phyloP scores from a whole-genome alignment of 2,329 filamentous ascomycete genomes.

The Fusarium piperis region DNA sequence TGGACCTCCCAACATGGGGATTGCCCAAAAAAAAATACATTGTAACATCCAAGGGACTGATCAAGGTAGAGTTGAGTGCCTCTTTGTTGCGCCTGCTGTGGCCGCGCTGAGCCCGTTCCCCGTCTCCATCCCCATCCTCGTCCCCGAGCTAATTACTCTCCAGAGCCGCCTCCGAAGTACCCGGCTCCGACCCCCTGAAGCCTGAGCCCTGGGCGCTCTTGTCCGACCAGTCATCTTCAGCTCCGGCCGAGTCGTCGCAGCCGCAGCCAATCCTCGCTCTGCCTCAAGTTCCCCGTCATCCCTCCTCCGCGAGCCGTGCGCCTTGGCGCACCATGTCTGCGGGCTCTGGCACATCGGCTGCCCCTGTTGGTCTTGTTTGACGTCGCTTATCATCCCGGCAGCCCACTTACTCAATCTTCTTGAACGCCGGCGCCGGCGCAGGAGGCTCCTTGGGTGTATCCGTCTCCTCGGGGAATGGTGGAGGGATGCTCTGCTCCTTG shows the following conservation, averaged over 20 bases:
- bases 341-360: neutral
- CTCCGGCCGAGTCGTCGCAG: constrained; percentile 13
- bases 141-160: constrained; percentile 1
- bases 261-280: constrained; percentile 34
- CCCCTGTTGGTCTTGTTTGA: constrained; percentile 1
- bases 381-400: constrained; percentile 9
- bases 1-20: constrained; percentile 25
- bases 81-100: constrained; percentile 32
- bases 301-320: constrained; percentile 14
- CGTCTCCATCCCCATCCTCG: neutral
- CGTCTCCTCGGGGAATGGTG: constrained; percentile 61
- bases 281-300: constrained; percentile 33
- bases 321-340: neutral
- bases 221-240: constrained; percentile 9
- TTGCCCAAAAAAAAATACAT: constrained; percentile 37
- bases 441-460: constrained; percentile 50
- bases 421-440: constrained; percentile 52
- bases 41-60: constrained; percentile 36
- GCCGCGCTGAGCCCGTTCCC: constrained; percentile 16
- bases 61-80: constrained; percentile 44
- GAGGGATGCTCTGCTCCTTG: constrained; percentile 66
- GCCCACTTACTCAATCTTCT: constrained; percentile 38
- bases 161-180: neutral
- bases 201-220: constrained; percentile 5
- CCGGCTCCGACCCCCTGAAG: neutral